Conservation (phyloP, 1,139 yeast genomes). For the Kodamaea derodonti region DNA sequence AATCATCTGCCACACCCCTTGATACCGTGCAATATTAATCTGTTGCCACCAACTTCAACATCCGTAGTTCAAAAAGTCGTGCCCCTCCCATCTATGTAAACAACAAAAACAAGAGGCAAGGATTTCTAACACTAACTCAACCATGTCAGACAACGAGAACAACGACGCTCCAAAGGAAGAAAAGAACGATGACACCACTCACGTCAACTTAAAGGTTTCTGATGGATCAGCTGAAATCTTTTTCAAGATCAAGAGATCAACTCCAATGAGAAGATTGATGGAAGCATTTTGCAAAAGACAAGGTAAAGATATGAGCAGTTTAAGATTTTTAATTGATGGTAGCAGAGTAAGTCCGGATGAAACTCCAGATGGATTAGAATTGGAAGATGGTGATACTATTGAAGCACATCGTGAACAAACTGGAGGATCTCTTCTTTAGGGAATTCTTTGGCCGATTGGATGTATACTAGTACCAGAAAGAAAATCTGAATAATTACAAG, state of each 20-base stretch:
- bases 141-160: slow-evolving; percentile 38
- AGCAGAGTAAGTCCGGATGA: slow-evolving; percentile 82
- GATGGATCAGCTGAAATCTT: slow-evolving; percentile 92
- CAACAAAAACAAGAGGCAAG: neutral
- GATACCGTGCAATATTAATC: no score
- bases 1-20: no score
- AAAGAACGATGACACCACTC: slow-evolving; percentile 51
- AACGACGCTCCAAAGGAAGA: slow-evolving; percentile 45
- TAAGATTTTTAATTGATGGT: slow-evolving; percentile 92
- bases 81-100: slow-evolving; percentile 2
- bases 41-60: no score
- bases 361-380: slow-evolving; percentile 88
- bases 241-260: slow-evolving; percentile 90
- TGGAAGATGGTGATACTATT: slow-evolving; percentile 93
- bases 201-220: slow-evolving; percentile 88
- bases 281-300: slow-evolving; percentile 98
- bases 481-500: no score
- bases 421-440: slow-evolving; percentile 53
- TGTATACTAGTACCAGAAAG: no score
- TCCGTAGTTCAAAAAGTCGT: slow-evolving; percentile 4
- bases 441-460: no score
- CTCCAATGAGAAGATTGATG: slow-evolving; percentile 92
- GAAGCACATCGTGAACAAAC: slow-evolving; percentile 98
- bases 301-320: slow-evolving; percentile 77
- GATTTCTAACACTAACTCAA: neutral